phyloP scores from a whole-genome alignment of 192 early-diverging fungal species.

The Backusella australiensis region DNA sequence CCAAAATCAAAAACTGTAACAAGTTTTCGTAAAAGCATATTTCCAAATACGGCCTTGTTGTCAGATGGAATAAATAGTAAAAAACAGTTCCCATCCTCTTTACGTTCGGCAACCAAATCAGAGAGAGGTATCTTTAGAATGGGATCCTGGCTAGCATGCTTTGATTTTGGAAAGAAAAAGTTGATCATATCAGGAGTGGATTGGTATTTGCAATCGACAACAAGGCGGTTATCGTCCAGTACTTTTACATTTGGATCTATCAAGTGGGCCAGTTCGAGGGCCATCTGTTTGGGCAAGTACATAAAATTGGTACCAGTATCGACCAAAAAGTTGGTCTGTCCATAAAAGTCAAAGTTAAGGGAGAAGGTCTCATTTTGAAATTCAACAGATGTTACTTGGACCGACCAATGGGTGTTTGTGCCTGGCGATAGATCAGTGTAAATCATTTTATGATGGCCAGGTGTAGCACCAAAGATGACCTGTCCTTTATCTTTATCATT shows the following conservation, averaged over 20 bases:
- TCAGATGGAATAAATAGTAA: slow-evolving; percentile 12
- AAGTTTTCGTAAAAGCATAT: slow-evolving; percentile 20
- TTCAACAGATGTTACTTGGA: slow-evolving; percentile 7
- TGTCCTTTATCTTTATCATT: neutral
- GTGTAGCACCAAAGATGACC: slow-evolving; percentile 14
- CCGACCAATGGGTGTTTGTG: slow-evolving; percentile 10
- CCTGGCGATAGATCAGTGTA: slow-evolving; percentile 9
- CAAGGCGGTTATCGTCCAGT: neutral
- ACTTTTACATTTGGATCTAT: slow-evolving; percentile 1
- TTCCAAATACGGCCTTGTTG: slow-evolving; percentile 10
- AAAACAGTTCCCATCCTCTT: neutral
- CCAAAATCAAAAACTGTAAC: slow-evolving; percentile 30
- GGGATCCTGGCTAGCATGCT: neutral
- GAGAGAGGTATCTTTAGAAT: slow-evolving; percentile 12
- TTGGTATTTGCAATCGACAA: slow-evolving; percentile 12
- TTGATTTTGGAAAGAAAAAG: slow-evolving; percentile 5
- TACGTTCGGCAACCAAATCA: neutral
- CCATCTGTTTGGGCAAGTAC: slow-evolving; percentile 13
- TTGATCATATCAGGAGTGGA: neutral
- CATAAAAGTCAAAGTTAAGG: slow-evolving; percentile 8
- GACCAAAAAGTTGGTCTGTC: neutral
- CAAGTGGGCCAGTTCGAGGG: slow-evolving; percentile 5
- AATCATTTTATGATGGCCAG: neutral
- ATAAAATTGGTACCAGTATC: slow-evolving; percentile 30
- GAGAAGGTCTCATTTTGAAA: slow-evolving; percentile 13